Percentiles rank a stretch among this genome's conserved stretches.
phyloP scores from a whole-genome alignment of 257 asterid species.

The Nicotiana sylvestris region DNA sequence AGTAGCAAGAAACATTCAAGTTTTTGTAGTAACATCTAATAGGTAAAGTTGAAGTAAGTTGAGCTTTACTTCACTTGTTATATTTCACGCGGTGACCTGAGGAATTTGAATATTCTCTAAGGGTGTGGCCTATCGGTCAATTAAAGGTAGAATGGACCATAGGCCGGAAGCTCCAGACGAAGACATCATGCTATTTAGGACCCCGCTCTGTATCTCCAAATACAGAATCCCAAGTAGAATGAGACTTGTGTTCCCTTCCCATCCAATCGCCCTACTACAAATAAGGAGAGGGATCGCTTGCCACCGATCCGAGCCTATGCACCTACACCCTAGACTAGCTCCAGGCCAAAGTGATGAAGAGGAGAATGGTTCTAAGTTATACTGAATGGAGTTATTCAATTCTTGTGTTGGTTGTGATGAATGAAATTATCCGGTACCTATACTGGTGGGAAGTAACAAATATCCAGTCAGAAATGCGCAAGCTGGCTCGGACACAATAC shows the following conservation, averaged over 20 bases:
- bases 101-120: background rate
- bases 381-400: background rate
- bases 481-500: background rate
- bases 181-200: no score
- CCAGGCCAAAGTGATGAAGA: no score
- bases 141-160: background rate
- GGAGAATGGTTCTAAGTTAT: background rate
- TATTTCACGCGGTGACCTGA: background rate
- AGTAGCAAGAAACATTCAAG: background rate
- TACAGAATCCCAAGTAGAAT: no score
- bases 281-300: no score
- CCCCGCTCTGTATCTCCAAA: no score
- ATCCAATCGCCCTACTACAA: no score
- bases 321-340: no score
- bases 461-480: background rate
- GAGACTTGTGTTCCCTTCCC: no score
- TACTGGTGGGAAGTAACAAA: background rate
- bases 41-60: background rate
- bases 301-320: no score
- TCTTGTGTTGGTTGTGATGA: background rate
- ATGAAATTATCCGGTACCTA: background rate
- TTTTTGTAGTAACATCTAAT: constrained; percentile 10
- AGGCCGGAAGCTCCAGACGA: no score
- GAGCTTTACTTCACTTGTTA: constrained; percentile 2
- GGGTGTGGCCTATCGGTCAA: background rate